Base-by-base conservation (phyloP, 106 monocot species). In the Agapanthus africanus region DNA sequence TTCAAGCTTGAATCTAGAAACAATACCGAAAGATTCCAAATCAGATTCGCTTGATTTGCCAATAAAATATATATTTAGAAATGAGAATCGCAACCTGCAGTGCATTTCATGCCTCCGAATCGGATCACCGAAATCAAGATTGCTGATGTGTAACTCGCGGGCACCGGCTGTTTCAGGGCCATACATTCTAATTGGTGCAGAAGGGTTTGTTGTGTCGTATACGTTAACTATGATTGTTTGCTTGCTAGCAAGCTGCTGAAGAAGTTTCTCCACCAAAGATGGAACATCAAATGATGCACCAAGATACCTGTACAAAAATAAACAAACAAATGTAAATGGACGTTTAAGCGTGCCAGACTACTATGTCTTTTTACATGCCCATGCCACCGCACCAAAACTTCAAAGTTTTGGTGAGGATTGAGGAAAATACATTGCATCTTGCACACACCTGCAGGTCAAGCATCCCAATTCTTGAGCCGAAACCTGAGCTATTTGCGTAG, bases 211-310 rank as follows among this genome's bases (percentile, higher is more conserved):
- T n/a, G 78, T 87, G 70, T 94, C 93, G 73, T 80, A 94, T 0
- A 94, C 78, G 74, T 87, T 84, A 26, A 94, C 93, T 28, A 87
- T 76, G 36, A 94, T 90, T 31, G 71, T 82, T 73, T 90, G 90
- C 63, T 94, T 90, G 84, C 93, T 84, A 15, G 90, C 84, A 66
- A 94, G 87, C 66, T 94, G 90, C 9, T 90, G 78, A 41, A 94
- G 80, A 56, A 90, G 87, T 72, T 79, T 94, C 56, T 94, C 87
- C 64, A 94, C 90, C 76, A 94, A 68, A 59, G 93, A 87, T 60
- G 81, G 80, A 54, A 94, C 82, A 74, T 94, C 93, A 90, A 94
- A 94, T 34, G 84, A 84, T 72, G 84, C 93, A 65, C 93, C 90
- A 23, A 94, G 84, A 73, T 94, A 93, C 44, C 93, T 93, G 67